Conservation (phyloP, 2,329 filamentous ascomycete genomes). For the Fusarium sterilihyphosum region DNA sequence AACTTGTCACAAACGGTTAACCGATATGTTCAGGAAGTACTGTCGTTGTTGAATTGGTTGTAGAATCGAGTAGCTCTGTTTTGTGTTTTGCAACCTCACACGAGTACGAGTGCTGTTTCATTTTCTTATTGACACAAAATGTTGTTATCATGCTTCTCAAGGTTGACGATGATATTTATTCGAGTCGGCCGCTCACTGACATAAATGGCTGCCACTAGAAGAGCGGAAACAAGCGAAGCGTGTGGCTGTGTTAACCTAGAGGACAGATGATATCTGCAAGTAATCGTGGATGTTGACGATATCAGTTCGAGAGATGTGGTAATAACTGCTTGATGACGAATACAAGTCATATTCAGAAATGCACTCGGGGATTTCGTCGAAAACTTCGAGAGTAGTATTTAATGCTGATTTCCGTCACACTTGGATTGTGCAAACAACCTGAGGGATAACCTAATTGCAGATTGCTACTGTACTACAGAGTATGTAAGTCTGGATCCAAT, state of each 20-base stretch:
- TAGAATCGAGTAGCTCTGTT: too few relatives aligned
- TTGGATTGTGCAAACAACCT: background rate
- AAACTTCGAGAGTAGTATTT: background rate
- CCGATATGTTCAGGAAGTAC: background rate
- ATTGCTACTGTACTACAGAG: background rate
- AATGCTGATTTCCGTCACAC: background rate
- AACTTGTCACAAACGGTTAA: background rate
- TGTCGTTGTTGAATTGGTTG: background rate
- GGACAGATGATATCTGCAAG: background rate
- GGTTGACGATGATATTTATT: background rate
- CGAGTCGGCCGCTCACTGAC: conserved; percentile 14
- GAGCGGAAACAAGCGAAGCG: conserved; percentile 17
- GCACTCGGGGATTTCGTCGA: background rate
- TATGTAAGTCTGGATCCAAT: background rate
- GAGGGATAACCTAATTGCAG: background rate
- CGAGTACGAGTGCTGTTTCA: background rate
- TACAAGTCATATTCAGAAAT: background rate
- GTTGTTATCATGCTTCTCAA: background rate
- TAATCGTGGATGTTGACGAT: background rate
- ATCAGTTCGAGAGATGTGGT: background rate
- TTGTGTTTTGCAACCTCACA: background rate
- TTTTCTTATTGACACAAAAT: background rate
- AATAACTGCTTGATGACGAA: background rate
- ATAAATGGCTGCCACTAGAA: conserved; percentile 9
- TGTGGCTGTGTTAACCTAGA: conserved; percentile 22